Evolutionary conservation across 768 basidiomycete species (phyloP), one percentile per base, ranked within the genome.

Genomic region (Sporobolomyces roseus): DNA sequence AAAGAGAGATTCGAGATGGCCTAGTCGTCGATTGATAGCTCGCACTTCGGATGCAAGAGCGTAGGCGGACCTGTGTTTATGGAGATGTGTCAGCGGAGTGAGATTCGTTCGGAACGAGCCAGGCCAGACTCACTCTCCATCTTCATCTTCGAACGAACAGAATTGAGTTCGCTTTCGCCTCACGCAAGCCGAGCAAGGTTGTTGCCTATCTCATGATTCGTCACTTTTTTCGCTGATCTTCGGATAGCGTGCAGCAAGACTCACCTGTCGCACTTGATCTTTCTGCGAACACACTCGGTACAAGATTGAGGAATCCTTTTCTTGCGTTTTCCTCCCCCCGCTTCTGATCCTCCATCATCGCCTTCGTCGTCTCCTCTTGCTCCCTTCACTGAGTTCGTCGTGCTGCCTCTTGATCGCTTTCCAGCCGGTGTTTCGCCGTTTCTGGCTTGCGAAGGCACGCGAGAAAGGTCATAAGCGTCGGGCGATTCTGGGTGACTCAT

Each of bases 1-100:
- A 45, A 73, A 65, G 49, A 73, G 62, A 16, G 48, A 13, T 36
- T 73, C 72, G 43, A 73, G 68, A n/a, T 70, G 68, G 1, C 43
- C 35, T 9, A 73, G 65, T 1, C 72, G 72, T 2, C 72, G 72
- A 10, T 30, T 29, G 33, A 73, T 45, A 6, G 68, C 54, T 2
- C 65, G 67, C 23, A 73, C 72, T 10, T 73, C 72, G 32, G 51
- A 51, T 30, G 53, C 63, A 27, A 61, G 59, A 0, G 72, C 72
- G n/a, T 53, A 73, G 2, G 66, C n/a, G 63, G 1, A 48, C 21
- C 27, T 43, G 29, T 1, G 36, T 38, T n/a, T n/a, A n/a, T n/a
- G n/a, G n/a, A n/a, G n/a, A n/a, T n/a, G n/a, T n/a, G n/a, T n/a
- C n/a, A n/a, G n/a, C n/a, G n/a, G n/a, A n/a, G n/a, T n/a, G n/a